phyloP scores from a whole-genome alignment of 495 filamentous ascomycete species.

The Aspergillus biplanus region DNA sequence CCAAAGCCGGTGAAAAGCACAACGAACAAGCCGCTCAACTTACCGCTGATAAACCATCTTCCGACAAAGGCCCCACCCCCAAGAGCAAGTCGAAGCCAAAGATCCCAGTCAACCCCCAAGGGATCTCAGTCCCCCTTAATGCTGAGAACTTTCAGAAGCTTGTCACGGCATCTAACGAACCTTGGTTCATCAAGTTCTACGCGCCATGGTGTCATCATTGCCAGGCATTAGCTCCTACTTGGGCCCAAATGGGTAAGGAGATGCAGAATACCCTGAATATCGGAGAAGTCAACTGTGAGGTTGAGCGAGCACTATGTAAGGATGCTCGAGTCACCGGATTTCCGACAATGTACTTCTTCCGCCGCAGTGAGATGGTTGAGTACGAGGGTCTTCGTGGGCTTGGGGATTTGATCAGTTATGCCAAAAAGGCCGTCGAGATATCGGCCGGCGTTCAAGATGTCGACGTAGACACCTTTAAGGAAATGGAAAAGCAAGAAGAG shows the following conservation, averaged over 20 bases:
- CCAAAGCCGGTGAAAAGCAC: constrained; percentile 50
- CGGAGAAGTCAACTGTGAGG: constrained; percentile 95
- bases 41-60: constrained; percentile 31
- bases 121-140: constrained; percentile 72
- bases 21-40: constrained; percentile 44
- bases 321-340: constrained; percentile 78
- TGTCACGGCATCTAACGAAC: constrained; percentile 84
- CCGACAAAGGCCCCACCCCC: constrained; percentile 34
- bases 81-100: constrained; percentile 40
- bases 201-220: constrained; percentile 97
- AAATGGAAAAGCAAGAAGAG: constrained; percentile 88
- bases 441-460: constrained; percentile 79
- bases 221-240: constrained; percentile 86
- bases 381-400: constrained; percentile 92
- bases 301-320: constrained; percentile 82
- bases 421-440: constrained; percentile 82
- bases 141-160: constrained; percentile 84
- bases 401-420: constrained; percentile 84
- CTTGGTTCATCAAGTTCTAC: constrained; percentile 99
- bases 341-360: constrained; percentile 92
- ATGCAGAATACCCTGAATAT: constrained; percentile 87
- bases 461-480: constrained; percentile 73
- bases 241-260: constrained; percentile 86
- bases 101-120: constrained; percentile 69
- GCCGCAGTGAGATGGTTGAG: constrained; percentile 86